Conservation (phyloP, 305 asterid species). For the Fraxinus xanthoxyloides region DNA sequence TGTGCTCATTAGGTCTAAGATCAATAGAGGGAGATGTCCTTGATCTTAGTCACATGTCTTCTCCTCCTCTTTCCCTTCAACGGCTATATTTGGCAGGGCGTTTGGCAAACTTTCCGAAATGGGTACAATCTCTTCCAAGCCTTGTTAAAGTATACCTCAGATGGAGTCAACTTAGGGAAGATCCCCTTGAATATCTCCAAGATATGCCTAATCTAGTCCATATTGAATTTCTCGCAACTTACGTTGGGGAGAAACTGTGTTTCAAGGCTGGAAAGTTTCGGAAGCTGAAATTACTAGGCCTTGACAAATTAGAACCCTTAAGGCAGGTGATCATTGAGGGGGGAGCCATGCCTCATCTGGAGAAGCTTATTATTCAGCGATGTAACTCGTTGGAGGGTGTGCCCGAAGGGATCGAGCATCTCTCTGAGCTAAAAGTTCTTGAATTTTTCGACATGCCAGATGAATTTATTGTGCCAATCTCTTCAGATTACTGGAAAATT, state of each 20-base stretch:
- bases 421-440: slow-evolving; percentile 13
- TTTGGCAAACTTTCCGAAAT: slow-evolving; percentile 10
- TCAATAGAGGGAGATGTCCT: slow-evolving; percentile 1
- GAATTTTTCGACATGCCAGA: slow-evolving; percentile 26
- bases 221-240: slow-evolving; percentile 12
- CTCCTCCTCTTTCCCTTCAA: slow-evolving; percentile 20
- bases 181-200: slow-evolving; percentile 8
- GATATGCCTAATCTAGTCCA: slow-evolving; percentile 24
- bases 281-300: slow-evolving; percentile 8
- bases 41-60: slow-evolving; percentile 9
- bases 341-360: slow-evolving; percentile 23
- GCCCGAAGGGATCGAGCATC: slow-evolving; percentile 21
- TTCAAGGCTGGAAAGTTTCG: slow-evolving; percentile 11
- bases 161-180: neutral
- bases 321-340: slow-evolving; percentile 1
- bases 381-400: slow-evolving; percentile 12
- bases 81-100: slow-evolving; percentile 14
- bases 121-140: slow-evolving; percentile 19
- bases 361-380: slow-evolving; percentile 20
- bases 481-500: slow-evolving; percentile 18
- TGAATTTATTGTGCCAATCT: slow-evolving; percentile 12
- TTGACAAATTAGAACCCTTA: neutral
- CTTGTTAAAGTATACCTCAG: slow-evolving; percentile 13
- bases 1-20: slow-evolving; percentile 7
- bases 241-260: neutral